Conservation (phyloP, 2,329 filamentous ascomycete genomes). For the Colletotrichum tanaceti region DNA sequence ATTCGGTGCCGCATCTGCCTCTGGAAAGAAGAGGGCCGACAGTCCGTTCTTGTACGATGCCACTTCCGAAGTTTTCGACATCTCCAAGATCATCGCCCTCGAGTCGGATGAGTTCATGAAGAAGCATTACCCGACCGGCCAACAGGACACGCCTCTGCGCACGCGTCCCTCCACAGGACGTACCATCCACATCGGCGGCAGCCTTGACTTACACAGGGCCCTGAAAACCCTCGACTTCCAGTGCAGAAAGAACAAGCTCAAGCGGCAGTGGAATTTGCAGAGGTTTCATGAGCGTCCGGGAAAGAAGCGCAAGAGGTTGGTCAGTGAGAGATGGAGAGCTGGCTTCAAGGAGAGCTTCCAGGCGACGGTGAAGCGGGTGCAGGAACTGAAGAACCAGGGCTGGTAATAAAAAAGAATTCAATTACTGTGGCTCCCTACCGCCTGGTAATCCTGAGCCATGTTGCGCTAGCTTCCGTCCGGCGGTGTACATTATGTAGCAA, state of each 20-base stretch:
- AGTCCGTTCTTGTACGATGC: conserved; percentile 39
- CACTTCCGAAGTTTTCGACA: conserved; percentile 45
- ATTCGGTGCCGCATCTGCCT: not conserved
- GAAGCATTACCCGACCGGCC: conserved; percentile 33
- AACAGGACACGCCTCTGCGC: conserved; percentile 48
- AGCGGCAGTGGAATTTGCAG: conserved; percentile 67
- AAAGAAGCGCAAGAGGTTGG: conserved; percentile 80
- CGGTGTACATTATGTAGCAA: conserved; percentile 36
- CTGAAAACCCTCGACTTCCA: conserved; percentile 56
- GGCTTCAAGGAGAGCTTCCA: conserved; percentile 78
- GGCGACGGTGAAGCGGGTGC: conserved; percentile 71
- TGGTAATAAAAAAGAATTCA: conserved; percentile 67
- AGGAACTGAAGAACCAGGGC: conserved; percentile 79
- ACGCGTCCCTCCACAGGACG: conserved; percentile 58
- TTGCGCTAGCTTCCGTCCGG: not conserved
- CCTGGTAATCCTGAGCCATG: not conserved
- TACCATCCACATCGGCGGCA: conserved; percentile 55
- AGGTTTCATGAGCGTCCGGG: conserved; percentile 80
- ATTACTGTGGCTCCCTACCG: not conserved
- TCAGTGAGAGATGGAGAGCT: conserved; percentile 74
- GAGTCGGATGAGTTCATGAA: conserved; percentile 45
- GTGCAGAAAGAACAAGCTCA: conserved; percentile 66
- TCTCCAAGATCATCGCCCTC: conserved; percentile 51
- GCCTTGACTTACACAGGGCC: conserved; percentile 58
- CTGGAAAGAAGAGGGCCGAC: conserved; percentile 8